Base-by-base conservation (phyloP, 208 protist species). In the Crithidia brevicula region DNA sequence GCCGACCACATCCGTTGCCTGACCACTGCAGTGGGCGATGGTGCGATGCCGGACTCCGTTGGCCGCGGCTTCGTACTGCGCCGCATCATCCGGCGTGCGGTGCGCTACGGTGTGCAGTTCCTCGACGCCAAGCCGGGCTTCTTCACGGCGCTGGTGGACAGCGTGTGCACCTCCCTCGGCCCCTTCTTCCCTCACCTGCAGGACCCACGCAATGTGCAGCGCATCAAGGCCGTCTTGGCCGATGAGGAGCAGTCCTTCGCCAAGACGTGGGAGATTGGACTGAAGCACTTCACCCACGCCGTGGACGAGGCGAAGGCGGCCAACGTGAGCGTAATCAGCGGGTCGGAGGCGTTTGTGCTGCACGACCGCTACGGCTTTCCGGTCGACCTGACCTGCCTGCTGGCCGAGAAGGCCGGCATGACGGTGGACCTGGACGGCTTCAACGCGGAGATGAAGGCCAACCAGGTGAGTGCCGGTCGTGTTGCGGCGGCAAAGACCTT, bases 1-100 rank as follows among this genome's bases (percentile, higher is more conserved):
- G 99, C 98, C n/a, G 99, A 99, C 81, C 99, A 99, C 86, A 99
- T 99, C 71, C 98, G 99, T 70, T 99, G 98, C 47, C 88, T 99
- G 23, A 96, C 91, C 40, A 92, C 99, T 53, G 96, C 99, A 7
- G 88, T 99, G 46, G 85, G 95, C 42, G 98, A 99, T 79, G 98
- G 98, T 64, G 98, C 97, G 9, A 85, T 98, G 47, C 98, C 98
- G 11, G 93, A 97, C 76, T 92, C 80, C 10, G 84, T 92, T 47
- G 97, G 98, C 7, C 88, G 98, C 67, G 98, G 95, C 63, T 99
- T 99, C 61, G 98, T 99, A 15, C 88, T 99, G 30, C 94, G 98
- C 36, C 96, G 98, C 56, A 98, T 99, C 53, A 93, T 99, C 57
- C 97, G 98, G 60, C 91, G 98, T 51, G 98, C 96, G 5, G 88